Evolutionary conservation across 179 eudicot species (phyloP).

Genomic region (Silene vulgaris): DNA sequence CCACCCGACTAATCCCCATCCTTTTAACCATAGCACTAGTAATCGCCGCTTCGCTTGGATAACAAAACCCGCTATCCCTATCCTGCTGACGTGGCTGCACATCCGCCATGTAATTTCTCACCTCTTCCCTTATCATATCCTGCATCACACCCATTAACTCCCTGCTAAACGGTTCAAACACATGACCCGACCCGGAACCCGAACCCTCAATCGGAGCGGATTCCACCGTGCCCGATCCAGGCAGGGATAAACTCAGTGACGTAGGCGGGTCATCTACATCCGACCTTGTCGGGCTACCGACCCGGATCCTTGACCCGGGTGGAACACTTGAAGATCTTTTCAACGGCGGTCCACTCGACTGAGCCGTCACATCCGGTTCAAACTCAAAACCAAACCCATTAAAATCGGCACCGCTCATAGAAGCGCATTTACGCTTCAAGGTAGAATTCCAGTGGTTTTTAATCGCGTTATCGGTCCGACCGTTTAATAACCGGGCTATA

Average conservation of each 20-base stretch:
- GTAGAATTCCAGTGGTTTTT: constrained; percentile 48
- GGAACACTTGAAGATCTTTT: neutral
- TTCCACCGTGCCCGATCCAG: constrained; percentile 28
- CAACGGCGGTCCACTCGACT: neutral
- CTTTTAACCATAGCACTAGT: constrained; percentile 13
- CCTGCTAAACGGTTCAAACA: constrained; percentile 22
- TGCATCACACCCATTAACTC: constrained; percentile 44
- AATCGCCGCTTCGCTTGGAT: constrained; percentile 15
- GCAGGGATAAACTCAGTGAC: constrained; percentile 31
- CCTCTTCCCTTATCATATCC: constrained; percentile 39
- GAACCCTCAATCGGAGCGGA: neutral
- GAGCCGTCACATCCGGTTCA: neutral
- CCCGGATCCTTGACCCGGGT: neutral
- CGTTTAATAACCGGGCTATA: constrained; percentile 34
- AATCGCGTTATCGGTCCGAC: constrained; percentile 44
- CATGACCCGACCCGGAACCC: constrained; percentile 2
- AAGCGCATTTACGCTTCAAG: constrained; percentile 35
- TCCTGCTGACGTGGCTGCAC: constrained; percentile 5
- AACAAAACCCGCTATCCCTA: constrained; percentile 3
- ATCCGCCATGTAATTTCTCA: constrained; percentile 41
- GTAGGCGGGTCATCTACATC: constrained; percentile 22
- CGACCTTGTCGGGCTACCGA: constrained; percentile 19
- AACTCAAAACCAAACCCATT: neutral
- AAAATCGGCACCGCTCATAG: constrained; percentile 9
- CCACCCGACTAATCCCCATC: constrained; percentile 12